Percentiles rank a stretch among this genome's conserved stretches.
phyloP scores from a whole-genome alignment of 1,284 basidiomycete species.

The Trametes sp. region DNA sequence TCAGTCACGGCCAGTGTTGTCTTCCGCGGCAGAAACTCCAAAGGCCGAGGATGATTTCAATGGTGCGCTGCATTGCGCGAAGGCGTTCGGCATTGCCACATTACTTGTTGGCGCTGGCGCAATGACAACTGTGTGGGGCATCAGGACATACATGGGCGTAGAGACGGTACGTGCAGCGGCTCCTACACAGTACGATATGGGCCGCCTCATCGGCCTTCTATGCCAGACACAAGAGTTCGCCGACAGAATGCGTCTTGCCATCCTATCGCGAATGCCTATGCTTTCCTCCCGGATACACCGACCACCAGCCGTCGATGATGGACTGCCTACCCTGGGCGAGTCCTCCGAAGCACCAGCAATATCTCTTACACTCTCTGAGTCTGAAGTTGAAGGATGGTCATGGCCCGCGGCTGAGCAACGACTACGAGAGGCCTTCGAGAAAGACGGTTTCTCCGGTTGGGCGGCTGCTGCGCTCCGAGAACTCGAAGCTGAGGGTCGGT shows the following conservation, averaged over 20 bases:
- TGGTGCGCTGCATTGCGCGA: constrained; percentile 49
- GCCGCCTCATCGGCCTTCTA: not conserved
- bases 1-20: constrained; percentile 2
- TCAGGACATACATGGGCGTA: constrained; percentile 50
- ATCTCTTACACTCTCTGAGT: constrained; percentile 8
- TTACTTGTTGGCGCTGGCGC: constrained; percentile 47
- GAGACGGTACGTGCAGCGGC: constrained; percentile 44
- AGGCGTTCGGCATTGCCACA: constrained; percentile 56
- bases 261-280: constrained; percentile 54
- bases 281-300: constrained; percentile 61
- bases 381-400: constrained; percentile 46
- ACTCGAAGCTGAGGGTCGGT: constrained; percentile 58
- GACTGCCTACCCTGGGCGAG: constrained; percentile 2
- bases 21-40: constrained; percentile 9
- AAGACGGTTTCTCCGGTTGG: constrained; percentile 63
- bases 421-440: constrained; percentile 59
- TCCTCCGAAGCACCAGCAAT: constrained; percentile 13
- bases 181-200: too few relatives aligned
- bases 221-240: constrained; percentile 64
- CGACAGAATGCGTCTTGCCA: constrained; percentile 53
- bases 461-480: constrained; percentile 56
- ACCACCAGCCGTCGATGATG: constrained; percentile 43
- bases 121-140: constrained; percentile 44
- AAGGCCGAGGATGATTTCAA: constrained; percentile 46
- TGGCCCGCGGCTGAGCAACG: constrained; percentile 60